Conservation (phyloP, 1,284 basidiomycete species). For the Vanrija pseudolonga region DNA sequence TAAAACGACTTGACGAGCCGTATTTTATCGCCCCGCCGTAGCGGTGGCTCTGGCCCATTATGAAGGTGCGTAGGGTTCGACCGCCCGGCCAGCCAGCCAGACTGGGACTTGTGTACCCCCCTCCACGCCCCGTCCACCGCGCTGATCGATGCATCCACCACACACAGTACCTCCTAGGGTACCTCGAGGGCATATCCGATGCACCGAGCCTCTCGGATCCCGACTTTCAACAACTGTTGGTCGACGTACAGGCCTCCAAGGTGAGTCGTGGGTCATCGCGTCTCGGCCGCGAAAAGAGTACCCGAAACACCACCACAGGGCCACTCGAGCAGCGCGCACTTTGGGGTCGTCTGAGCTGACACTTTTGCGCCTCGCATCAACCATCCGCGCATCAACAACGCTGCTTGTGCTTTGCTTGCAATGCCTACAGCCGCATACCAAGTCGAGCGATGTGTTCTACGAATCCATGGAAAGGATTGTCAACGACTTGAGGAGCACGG, state of each 20-base stretch:
- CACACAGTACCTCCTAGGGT: conserved; percentile 49
- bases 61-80: conserved; percentile 41
- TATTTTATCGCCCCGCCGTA: conserved; percentile 4
- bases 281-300: not conserved
- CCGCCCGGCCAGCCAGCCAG: not conserved
- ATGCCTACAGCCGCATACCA: conserved; percentile 48
- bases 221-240: conserved; percentile 47
- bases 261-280: conserved; percentile 28
- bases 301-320: not conserved
- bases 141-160: conserved; percentile 35
- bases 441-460: conserved; percentile 81
- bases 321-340: not conserved
- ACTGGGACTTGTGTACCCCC: not conserved
- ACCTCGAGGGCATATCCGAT: conserved; percentile 45
- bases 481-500: conserved; percentile 73
- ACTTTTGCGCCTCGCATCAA: not conserved
- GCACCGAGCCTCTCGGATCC: conserved; percentile 45
- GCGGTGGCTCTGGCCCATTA: conserved; percentile 17
- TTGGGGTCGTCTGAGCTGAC: conserved; percentile 3
- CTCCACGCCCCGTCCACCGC: conserved; percentile 3
- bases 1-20: not conserved
- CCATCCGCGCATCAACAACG: not conserved
- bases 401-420: not conserved
- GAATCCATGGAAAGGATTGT: conserved; percentile 84
- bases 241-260: conserved; percentile 48